A percentile compares a stretch with the other conserved stretches of the same genome.
phyloP scores from a whole-genome alignment of 2,329 filamentous ascomycete species.

The Aspergillus fijiensis region DNA sequence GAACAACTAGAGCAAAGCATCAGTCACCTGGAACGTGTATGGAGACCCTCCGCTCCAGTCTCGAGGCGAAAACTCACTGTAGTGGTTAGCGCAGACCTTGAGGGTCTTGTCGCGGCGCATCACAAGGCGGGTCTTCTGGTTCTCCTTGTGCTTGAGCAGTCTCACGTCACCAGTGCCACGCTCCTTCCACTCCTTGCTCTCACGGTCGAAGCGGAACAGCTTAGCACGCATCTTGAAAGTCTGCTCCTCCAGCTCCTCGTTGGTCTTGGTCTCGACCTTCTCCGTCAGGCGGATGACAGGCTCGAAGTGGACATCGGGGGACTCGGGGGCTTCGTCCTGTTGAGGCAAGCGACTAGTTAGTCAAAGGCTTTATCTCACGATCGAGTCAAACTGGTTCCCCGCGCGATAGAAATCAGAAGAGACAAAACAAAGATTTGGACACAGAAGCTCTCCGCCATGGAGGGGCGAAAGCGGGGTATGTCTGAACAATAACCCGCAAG shows the following conservation, averaged over 20 bases:
- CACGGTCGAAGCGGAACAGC: conserved; percentile 96
- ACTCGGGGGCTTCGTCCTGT: conserved; percentile 75
- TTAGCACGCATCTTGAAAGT: conserved; percentile 99
- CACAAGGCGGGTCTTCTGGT: conserved; percentile 93
- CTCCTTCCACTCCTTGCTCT: conserved; percentile 97
- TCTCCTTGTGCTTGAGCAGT: conserved; percentile 98
- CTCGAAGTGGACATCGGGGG: conserved; percentile 94
- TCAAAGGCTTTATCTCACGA: background rate
- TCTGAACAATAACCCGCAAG: background rate
- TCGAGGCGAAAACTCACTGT: conserved; percentile 63
- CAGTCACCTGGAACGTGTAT: conserved; percentile 13
- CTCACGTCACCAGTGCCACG: conserved; percentile 94
- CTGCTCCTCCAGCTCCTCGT: conserved; percentile 97
- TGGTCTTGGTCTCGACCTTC: conserved; percentile 95
- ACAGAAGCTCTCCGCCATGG: conserved; percentile 12
- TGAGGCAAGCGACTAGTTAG: conserved; percentile 7
- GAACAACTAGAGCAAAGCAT: conserved; percentile 65
- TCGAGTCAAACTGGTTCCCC: too few species aligned
- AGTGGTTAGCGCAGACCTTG: conserved; percentile 99
- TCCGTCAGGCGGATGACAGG: conserved; percentile 94
- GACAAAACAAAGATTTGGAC: background rate
- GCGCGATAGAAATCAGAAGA: too few species aligned
- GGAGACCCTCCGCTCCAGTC: background rate
- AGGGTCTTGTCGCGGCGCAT: conserved; percentile 99
- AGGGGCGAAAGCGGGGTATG: background rate